phyloP scores from a whole-genome alignment of 1,139 yeast species.

The Trichomonascaceae sp. region DNA sequence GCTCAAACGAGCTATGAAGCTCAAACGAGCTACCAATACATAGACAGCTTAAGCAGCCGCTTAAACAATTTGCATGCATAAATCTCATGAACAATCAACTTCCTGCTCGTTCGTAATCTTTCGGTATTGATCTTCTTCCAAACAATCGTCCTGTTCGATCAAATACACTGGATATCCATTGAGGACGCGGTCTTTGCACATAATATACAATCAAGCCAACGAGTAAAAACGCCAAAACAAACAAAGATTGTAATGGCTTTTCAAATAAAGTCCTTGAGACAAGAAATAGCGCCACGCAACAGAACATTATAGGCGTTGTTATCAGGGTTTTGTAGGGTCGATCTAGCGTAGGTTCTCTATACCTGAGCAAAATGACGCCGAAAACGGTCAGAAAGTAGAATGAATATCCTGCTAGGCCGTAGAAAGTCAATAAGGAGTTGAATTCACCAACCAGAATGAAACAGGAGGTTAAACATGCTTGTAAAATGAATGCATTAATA shows the following conservation, averaged over 20 bases:
- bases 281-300: constrained; percentile 35
- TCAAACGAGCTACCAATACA: no score
- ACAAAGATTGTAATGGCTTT: constrained; percentile 31
- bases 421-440: constrained; percentile 33
- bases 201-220: constrained; percentile 33
- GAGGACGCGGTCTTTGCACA: constrained; percentile 18
- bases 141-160: neutral
- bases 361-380: constrained; percentile 35
- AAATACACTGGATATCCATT: constrained; percentile 5
- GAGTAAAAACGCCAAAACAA: constrained; percentile 28
- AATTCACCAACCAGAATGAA: constrained; percentile 36
- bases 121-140: neutral
- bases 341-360: constrained; percentile 31
- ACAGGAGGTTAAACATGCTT: constrained; percentile 28
- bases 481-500: constrained; percentile 33
- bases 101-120: neutral
- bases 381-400: constrained; percentile 36
- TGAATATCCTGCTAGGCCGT: constrained; percentile 38
- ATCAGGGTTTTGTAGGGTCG: constrained; percentile 37
- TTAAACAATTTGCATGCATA: neutral
- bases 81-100: neutral
- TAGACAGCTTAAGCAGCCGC: neutral
- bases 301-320: constrained; percentile 35
- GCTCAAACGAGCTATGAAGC: no score
- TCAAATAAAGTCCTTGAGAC: constrained; percentile 33